phyloP scores from a whole-genome alignment of 441 rosid genomes.

The Kokia cookei region DNA sequence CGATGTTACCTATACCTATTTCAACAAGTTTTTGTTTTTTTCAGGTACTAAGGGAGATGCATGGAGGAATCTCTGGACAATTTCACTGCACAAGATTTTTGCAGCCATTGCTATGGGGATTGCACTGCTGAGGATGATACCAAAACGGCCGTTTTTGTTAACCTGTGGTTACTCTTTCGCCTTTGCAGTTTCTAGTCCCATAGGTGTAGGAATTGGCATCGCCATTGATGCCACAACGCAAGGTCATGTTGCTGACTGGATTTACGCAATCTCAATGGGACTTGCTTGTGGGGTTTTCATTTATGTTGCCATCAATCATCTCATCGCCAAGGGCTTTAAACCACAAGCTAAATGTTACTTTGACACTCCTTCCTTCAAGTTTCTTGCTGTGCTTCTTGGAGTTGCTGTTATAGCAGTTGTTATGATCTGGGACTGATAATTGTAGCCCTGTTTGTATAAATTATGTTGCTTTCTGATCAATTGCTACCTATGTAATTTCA shows the following conservation, averaged over 20 bases:
- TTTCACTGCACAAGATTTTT: constrained; percentile 57
- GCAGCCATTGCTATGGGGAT: constrained; percentile 75
- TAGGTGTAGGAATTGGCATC: constrained; percentile 68
- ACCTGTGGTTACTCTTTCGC: constrained; percentile 51
- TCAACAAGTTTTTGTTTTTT: not conserved
- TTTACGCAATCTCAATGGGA: constrained; percentile 58
- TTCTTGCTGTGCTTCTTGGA: constrained; percentile 49
- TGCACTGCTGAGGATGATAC: constrained; percentile 53
- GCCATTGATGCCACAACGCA: constrained; percentile 59
- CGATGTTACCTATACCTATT: not conserved
- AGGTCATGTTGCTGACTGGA: constrained; percentile 52
- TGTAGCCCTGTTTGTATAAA: not conserved
- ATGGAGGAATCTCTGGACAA: constrained; percentile 73
- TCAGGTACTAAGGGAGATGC: constrained; percentile 40
- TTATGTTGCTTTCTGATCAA: not conserved
- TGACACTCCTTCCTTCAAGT: constrained; percentile 49
- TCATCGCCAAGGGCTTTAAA: constrained; percentile 55
- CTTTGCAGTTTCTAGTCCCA: constrained; percentile 62
- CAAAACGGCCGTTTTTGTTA: constrained; percentile 52
- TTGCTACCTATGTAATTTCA: not conserved
- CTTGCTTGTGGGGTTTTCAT: constrained; percentile 61
- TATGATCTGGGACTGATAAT: constrained; percentile 49
- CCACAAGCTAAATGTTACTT: constrained; percentile 33
- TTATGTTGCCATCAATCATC: constrained; percentile 66
- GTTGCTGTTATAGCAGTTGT: constrained; percentile 50